These are phyloP conservation scores for Diaporthe velutina DNA, from an alignment of 2,329 filamentous ascomycete species.

Conservation along the genomic window DNA sequence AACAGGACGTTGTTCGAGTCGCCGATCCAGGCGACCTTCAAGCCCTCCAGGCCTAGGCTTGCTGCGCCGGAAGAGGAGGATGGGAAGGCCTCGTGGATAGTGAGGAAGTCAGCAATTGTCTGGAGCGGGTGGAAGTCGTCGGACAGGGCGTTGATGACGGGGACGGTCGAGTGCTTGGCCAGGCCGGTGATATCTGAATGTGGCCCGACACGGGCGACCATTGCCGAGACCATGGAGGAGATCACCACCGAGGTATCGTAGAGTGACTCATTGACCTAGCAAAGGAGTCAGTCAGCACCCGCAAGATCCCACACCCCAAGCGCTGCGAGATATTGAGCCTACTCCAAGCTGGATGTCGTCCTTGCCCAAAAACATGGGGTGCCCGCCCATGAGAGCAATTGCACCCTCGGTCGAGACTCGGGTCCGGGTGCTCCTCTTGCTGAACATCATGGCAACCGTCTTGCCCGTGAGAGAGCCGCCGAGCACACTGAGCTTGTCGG, in stretches of 20 bases:
- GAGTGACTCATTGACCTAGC: conserved; percentile 89
- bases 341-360: conserved; percentile 97
- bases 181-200: conserved; percentile 81
- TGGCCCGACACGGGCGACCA: conserved; percentile 82
- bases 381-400: conserved; percentile 87
- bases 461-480: conserved; percentile 76
- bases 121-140: conserved; percentile 95
- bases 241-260: conserved; percentile 93
- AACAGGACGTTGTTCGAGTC: conserved; percentile 98
- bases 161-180: conserved; percentile 80
- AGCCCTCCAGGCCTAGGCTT: conserved; percentile 77
- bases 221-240: conserved; percentile 90
- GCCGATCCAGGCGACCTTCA: conserved; percentile 96
- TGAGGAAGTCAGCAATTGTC: conserved; percentile 93
- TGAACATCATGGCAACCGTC: conserved; percentile 96
- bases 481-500: conserved; percentile 70
- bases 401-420: conserved; percentile 94
- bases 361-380: conserved; percentile 96
- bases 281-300: background rate
- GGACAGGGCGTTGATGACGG: conserved; percentile 89
- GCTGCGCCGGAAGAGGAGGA: conserved; percentile 49
- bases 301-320: background rate
- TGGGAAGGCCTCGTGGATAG: conserved; percentile 83
- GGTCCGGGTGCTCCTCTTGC: conserved; percentile 93
- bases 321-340: conserved; percentile 47